These are phyloP conservation scores for Coniella vitis DNA, from an alignment of 2,329 filamentous ascomycete genomes.

Conservation along the genomic window DNA sequence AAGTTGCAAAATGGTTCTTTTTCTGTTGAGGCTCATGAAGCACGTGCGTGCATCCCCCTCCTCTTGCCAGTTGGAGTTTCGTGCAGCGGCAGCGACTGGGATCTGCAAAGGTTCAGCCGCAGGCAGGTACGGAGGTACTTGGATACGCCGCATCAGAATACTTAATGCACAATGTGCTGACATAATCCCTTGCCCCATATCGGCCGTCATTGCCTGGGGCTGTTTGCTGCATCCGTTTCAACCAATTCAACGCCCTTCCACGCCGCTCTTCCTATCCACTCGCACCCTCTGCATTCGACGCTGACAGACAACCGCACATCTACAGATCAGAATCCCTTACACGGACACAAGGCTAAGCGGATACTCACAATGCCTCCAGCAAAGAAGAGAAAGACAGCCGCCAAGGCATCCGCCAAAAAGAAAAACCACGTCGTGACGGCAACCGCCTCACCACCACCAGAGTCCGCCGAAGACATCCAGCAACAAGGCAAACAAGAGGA, in stretches of 20 bases:
- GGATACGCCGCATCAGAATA: too few relatives aligned
- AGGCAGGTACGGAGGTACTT: too few relatives aligned
- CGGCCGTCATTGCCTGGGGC: too few relatives aligned
- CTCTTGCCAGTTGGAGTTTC: neutral
- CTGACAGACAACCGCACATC: neutral
- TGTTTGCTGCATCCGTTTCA: neutral
- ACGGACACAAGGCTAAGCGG: too few relatives aligned
- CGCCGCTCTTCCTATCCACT: neutral
- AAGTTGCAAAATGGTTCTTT: neutral
- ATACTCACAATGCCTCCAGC: conserved; percentile 24
- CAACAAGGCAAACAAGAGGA: neutral
- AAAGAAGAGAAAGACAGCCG: conserved; percentile 25
- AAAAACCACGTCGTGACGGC: conserved; percentile 10
- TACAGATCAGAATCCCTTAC: neutral
- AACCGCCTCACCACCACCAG: conserved; percentile 3
- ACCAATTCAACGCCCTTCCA: neutral
- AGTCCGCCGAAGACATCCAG: conserved; percentile 4
- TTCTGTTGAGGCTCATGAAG: neutral
- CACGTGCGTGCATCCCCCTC: neutral
- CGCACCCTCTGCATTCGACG: neutral
- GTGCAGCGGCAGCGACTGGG: neutral
- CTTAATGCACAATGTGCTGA: too few relatives aligned
- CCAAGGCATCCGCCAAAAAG: conserved; percentile 13
- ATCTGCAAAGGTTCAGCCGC: neutral
- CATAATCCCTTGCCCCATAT: too few relatives aligned